Base-by-base conservation (phyloP, 257 asterid species). In the Ocimum tenuiflorum region DNA sequence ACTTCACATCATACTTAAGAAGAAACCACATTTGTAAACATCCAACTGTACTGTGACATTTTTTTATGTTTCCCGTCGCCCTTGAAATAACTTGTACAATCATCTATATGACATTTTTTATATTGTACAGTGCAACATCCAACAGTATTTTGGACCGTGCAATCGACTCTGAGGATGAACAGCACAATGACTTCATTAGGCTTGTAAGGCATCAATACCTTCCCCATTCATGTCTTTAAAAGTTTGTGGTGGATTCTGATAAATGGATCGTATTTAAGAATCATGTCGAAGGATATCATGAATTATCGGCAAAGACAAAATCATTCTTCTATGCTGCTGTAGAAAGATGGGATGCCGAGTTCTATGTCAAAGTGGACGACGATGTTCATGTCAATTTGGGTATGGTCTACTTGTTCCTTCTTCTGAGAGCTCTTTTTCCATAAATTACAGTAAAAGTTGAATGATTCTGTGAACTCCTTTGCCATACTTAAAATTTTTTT, bases 351-450 rank as follows among this genome's bases (percentile, higher is more conserved):
- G 91, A 85, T 67, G 96, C 97, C 46, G 91, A 87, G 13, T 90
- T 80, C 74, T 89, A 79, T 45, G 83, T 87, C 60, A 89, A 89
- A 57, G 91, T 89, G 55, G 96, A 89, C 41, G 96, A 89, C 39
- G 95, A 87, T 71, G 94, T 89, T 67, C 97, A 89, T 58, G 97
- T 87, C 52, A 89, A 89, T 73, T 82, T 87, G 38, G 95, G 97
- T 89, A 81, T 1, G 12, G 7, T 29, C 27, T 19, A 23, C 36
- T 45, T 56, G 61, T 22, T 52, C 18, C 13, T 29, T 2, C 23
- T 15, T 55, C 7, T 1, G 1, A 24, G 4, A 18, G 13, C 51
- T 8, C 49, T 42, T 29, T 24, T 3, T 29, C 14, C 8, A 54
- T n/a, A 8, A 24, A 5, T 49, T 10, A 54, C 48, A 60, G 18